phyloP scores from a whole-genome alignment of 306 rosid species.

The Pueraria montana region DNA sequence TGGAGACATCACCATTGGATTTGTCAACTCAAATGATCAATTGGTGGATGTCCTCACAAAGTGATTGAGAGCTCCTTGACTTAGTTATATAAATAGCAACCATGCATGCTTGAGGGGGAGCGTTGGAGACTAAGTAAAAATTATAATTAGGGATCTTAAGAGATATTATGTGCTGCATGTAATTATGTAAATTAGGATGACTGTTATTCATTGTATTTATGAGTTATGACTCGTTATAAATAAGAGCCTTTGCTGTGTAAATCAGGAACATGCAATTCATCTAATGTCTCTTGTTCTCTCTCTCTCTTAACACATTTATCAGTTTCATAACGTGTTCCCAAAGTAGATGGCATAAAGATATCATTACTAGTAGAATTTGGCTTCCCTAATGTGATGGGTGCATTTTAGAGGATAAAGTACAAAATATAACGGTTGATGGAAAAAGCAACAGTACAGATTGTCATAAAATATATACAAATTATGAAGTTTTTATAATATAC shows the following conservation, averaged over 20 bases:
- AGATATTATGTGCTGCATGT: not conserved
- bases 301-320: not conserved
- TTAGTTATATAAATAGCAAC: not conserved
- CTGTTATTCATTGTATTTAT: slow-evolving; percentile 6
- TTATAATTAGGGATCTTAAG: not conserved
- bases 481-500: too few species aligned
- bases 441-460: not conserved
- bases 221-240: not conserved
- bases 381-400: not conserved
- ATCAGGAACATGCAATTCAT: not conserved
- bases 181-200: not conserved
- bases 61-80: not conserved
- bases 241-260: not conserved
- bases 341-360: slow-evolving; percentile 10
- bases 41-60: not conserved
- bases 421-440: not conserved
- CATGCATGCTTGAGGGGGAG: not conserved
- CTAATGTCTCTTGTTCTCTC: not conserved
- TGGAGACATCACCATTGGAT: not conserved
- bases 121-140: not conserved
- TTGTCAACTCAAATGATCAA: not conserved
- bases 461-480: slow-evolving; percentile 6
- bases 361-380: not conserved
- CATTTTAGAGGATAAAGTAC: not conserved
- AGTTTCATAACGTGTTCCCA: slow-evolving; percentile 25